Conservation (phyloP, 169 alveolate species). For the Perkinsus olseni region DNA sequence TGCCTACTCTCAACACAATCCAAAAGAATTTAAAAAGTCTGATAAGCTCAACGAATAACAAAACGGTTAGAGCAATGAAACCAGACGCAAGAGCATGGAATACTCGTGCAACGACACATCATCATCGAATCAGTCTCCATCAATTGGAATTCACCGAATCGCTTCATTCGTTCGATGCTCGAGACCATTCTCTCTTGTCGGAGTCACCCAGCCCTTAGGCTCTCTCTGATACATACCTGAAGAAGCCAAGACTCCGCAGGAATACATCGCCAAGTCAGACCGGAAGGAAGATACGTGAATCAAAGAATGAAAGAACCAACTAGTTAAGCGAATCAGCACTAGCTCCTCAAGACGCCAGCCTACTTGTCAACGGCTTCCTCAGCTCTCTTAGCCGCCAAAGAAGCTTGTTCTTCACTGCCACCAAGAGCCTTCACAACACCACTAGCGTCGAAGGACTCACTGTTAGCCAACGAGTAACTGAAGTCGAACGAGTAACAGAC, state of each 20-base stretch:
- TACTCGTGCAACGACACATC: not conserved
- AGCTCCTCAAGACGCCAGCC: not conserved
- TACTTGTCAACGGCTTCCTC: not conserved
- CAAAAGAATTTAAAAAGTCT: no score
- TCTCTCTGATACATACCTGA: not conserved
- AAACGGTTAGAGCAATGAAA: no score
- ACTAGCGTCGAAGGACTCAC: not conserved
- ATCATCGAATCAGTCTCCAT: not conserved
- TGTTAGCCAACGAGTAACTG: not conserved
- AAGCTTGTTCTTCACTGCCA: not conserved
- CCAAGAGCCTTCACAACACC: not conserved
- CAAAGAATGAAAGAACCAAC: no score
- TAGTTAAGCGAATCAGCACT: no score
- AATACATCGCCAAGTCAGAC: no score
- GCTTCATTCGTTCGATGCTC: not conserved
- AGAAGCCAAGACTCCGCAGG: no score
- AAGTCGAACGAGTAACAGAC: not conserved
- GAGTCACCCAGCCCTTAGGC: not conserved
- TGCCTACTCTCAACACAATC: no score
- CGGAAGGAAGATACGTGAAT: no score
- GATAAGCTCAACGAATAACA: no score
- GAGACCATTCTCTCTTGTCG: not conserved
- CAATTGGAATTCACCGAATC: not conserved
- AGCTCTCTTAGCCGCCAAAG: not conserved
- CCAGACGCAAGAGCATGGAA: not conserved